Conservation (phyloP, 495 filamentous ascomycete species). For the Penicillium macrosclerotiorum region DNA sequence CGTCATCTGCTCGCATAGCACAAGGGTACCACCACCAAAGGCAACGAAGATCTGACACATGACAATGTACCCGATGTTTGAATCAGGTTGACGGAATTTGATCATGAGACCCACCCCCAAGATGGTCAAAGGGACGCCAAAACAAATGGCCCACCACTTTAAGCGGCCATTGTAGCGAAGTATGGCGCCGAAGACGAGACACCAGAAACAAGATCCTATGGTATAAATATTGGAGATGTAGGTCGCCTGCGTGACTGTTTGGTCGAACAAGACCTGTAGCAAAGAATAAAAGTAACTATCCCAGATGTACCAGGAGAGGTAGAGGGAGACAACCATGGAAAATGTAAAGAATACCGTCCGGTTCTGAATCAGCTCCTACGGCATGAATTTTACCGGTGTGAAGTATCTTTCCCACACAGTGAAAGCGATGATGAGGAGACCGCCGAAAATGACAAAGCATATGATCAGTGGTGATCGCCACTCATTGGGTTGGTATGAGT, state of each 20-base stretch:
- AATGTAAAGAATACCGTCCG: conserved; percentile 66
- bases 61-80: conserved; percentile 63
- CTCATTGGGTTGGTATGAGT: conserved; percentile 41
- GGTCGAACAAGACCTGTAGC: conserved; percentile 65
- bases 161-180: conserved; percentile 58
- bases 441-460: conserved; percentile 54
- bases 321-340: conserved; percentile 50
- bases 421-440: conserved; percentile 54
- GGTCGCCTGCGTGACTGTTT: conserved; percentile 54
- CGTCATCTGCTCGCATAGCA: conserved; percentile 70
- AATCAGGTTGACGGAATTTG: conserved; percentile 61
- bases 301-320: conserved; percentile 66
- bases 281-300: conserved; percentile 67
- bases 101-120: conserved; percentile 66
- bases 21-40: conserved; percentile 60
- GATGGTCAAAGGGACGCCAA: conserved; percentile 61
- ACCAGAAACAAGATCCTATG: conserved; percentile 64
- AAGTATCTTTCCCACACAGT: conserved; percentile 55
- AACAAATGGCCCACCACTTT: conserved; percentile 56
- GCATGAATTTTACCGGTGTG: conserved; percentile 59
- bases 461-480: conserved; percentile 56
- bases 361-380: conserved; percentile 56
- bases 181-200: conserved; percentile 53
- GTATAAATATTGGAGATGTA: conserved; percentile 71
- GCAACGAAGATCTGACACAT: conserved; percentile 82